A percentile compares a stretch with the other conserved stretches of the same genome.
phyloP scores from a whole-genome alignment of 306 rosid species.

The Datisca glomerata region DNA sequence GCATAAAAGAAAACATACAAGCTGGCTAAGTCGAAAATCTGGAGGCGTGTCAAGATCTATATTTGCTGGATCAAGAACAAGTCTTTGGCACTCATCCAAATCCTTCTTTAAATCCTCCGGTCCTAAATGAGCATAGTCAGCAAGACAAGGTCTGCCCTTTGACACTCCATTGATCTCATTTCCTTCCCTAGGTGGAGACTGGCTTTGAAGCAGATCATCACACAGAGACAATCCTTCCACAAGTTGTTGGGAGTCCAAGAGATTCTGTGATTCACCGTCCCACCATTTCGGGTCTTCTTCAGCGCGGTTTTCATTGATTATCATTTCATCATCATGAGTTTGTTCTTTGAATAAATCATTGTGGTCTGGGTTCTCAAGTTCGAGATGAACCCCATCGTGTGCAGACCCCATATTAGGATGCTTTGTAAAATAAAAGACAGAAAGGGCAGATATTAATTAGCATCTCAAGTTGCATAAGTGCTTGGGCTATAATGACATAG shows the following conservation, averaged over 20 bases:
- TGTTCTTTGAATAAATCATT: constrained; percentile 15
- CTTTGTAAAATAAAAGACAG: constrained; percentile 11
- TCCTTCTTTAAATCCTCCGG: constrained; percentile 67
- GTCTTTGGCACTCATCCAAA: constrained; percentile 66
- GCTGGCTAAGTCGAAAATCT: constrained; percentile 73
- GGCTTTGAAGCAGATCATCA: constrained; percentile 69
- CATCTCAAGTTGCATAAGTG: neutral
- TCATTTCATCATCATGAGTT: constrained; percentile 16
- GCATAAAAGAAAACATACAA: constrained; percentile 26
- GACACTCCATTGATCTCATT: constrained; percentile 22
- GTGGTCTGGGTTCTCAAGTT: constrained; percentile 18
- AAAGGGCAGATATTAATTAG: constrained; percentile 4
- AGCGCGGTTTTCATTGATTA: constrained; percentile 22
- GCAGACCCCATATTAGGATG: constrained; percentile 9
- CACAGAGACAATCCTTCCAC: constrained; percentile 58
- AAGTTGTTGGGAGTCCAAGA: constrained; percentile 70
- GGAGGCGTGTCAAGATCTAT: constrained; percentile 52
- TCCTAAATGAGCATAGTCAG: constrained; percentile 59
- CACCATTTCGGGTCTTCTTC: constrained; percentile 68
- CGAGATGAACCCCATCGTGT: constrained; percentile 22
- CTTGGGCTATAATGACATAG: no score
- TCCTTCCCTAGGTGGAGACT: constrained; percentile 46
- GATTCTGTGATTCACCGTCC: constrained; percentile 77
- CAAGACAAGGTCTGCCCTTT: constrained; percentile 27
- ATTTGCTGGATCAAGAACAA: constrained; percentile 39